Percentiles rank a stretch among this genome's conserved stretches.
These are phyloP conservation scores for Cyclotella sp. DNA, from an alignment of 108 stramenopile species.

Conservation along the genomic window DNA sequence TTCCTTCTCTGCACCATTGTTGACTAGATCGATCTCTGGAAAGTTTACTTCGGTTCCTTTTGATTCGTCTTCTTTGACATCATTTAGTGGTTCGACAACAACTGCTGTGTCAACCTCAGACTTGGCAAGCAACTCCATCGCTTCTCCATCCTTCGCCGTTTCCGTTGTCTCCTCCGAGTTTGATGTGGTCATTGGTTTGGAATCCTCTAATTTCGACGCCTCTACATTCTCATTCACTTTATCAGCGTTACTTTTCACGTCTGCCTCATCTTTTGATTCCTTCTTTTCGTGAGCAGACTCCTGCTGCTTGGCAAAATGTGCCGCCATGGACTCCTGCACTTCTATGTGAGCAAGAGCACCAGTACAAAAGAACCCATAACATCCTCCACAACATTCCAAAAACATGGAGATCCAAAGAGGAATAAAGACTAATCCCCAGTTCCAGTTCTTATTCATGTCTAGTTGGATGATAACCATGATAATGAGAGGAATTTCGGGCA, in stretches of 20 bases:
- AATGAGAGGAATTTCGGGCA: slow-evolving; percentile 67
- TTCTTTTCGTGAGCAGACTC: slow-evolving; percentile 32
- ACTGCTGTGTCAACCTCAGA: slow-evolving; percentile 32
- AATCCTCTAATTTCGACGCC: slow-evolving; percentile 12
- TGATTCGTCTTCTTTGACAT: slow-evolving; percentile 3
- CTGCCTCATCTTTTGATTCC: slow-evolving; percentile 35
- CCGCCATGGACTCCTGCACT: slow-evolving; percentile 52
- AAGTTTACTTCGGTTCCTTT: not conserved
- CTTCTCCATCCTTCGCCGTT: slow-evolving; percentile 16
- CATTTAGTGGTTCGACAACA: not conserved
- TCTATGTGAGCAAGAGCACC: slow-evolving; percentile 57
- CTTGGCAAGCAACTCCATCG: not conserved
- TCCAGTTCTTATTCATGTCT: slow-evolving; percentile 58
- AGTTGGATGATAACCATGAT: slow-evolving; percentile 70
- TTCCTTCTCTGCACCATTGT: slow-evolving; percentile 12
- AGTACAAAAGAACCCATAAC: slow-evolving; percentile 60
- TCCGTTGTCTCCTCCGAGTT: slow-evolving; percentile 16
- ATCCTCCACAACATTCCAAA: slow-evolving; percentile 48
- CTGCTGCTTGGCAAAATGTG: slow-evolving; percentile 42
- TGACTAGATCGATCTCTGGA: not conserved
- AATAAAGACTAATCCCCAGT: slow-evolving; percentile 76
- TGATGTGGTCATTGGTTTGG: slow-evolving; percentile 8
- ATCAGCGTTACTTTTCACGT: slow-evolving; percentile 8
- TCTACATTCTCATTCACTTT: slow-evolving; percentile 9
- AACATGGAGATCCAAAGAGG: slow-evolving; percentile 74